phyloP scores from a whole-genome alignment of 805 yeast genomes.

The Kodamaea kakaduensis region DNA sequence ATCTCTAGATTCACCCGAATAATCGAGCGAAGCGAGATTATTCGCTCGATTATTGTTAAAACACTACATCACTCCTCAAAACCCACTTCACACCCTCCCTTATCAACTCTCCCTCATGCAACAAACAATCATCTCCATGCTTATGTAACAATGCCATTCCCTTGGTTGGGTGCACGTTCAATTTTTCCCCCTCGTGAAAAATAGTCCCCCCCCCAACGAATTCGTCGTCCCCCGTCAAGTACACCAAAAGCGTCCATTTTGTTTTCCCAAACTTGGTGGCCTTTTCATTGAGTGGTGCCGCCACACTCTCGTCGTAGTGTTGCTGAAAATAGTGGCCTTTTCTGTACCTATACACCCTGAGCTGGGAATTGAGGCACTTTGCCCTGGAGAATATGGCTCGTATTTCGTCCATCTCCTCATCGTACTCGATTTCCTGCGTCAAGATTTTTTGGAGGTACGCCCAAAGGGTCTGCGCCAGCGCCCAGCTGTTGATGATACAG shows the following conservation, averaged over 20 bases:
- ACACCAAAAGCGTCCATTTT: constrained; percentile 57
- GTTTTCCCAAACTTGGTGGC: constrained; percentile 36
- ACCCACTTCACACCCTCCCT: constrained; percentile 58
- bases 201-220: constrained; percentile 59
- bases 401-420: constrained; percentile 21
- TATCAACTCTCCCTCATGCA: constrained; percentile 56
- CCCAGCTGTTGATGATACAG: constrained; percentile 34
- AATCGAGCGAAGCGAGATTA: no score
- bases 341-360: constrained; percentile 51
- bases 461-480: constrained; percentile 42
- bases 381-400: constrained; percentile 33
- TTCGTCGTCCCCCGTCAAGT: constrained; percentile 54
- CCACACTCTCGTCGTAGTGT: constrained; percentile 59
- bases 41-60: no score
- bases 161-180: constrained; percentile 43
- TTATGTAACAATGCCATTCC: constrained; percentile 61
- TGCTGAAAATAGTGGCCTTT: constrained; percentile 57
- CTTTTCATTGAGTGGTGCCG: constrained; percentile 23
- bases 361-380: constrained; percentile 50
- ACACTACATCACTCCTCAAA: constrained; percentile 53
- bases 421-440: constrained; percentile 24
- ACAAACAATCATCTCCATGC: constrained; percentile 61
- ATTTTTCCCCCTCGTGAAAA: constrained; percentile 38
- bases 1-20: no score
- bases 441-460: constrained; percentile 31